These are phyloP conservation scores for Xerocomus brunneocitrinus DNA, from an alignment of 768 basidiomycete species.

Conservation along the genomic window DNA sequence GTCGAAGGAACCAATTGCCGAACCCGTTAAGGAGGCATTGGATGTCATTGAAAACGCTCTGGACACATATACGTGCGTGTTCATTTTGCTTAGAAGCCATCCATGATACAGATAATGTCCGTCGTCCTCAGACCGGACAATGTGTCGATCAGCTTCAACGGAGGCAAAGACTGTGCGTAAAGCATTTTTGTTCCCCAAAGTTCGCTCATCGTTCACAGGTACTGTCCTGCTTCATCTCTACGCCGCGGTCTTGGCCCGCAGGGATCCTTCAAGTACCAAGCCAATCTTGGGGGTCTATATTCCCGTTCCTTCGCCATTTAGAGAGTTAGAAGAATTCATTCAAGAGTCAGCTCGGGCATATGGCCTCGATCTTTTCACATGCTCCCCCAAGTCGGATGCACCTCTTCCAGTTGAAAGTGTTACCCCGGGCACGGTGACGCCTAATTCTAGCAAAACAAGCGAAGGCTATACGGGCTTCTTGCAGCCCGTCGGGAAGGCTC, in stretches of 20 bases:
- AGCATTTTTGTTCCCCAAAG: not conserved
- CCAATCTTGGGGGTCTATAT: conserved; percentile 78
- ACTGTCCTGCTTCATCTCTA: conserved; percentile 93
- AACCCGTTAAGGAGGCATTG: conserved; percentile 71
- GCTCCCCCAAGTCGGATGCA: conserved; percentile 32
- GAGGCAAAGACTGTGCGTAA: conserved; percentile 92
- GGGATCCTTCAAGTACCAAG: conserved; percentile 32
- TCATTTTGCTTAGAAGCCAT: conserved; percentile 4
- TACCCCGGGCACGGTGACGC: conserved; percentile 31
- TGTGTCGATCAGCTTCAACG: conserved; percentile 92
- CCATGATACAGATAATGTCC: conserved; percentile 5
- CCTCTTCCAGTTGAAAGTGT: conserved; percentile 47
- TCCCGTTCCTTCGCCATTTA: conserved; percentile 85
- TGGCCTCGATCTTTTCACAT: conserved; percentile 65
- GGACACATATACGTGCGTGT: conserved; percentile 73
- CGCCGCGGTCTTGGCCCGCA: conserved; percentile 61
- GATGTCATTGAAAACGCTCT: conserved; percentile 76
- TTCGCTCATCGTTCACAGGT: conserved; percentile 43
- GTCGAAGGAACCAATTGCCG: conserved; percentile 50
- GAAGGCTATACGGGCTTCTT: conserved; percentile 19
- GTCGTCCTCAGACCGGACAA: conserved; percentile 49
- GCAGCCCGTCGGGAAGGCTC: conserved; percentile 45
- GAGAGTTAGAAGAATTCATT: conserved; percentile 81
- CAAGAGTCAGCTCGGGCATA: conserved; percentile 56
- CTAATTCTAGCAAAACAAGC: conserved; percentile 8